A percentile compares a stretch with the other conserved stretches of the same genome.
Evolutionary conservation across 108 stramenopile species (phyloP).

Genomic region (Skeletonema tropicum): DNA sequence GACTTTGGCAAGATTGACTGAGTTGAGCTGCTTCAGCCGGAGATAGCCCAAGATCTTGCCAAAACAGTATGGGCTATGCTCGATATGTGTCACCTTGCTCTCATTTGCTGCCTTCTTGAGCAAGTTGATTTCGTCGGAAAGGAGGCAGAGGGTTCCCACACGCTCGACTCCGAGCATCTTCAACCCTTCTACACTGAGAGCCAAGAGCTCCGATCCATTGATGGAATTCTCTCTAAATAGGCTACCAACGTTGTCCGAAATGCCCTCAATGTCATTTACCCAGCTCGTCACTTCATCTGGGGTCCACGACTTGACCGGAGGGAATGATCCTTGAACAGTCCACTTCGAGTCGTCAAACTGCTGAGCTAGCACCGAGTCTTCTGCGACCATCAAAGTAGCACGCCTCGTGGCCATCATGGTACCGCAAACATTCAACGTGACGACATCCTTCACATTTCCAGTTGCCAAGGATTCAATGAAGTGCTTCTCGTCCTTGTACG

Average conservation of each 20-base stretch:
- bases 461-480: not conserved
- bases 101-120: not conserved
- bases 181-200: not conserved
- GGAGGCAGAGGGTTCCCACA: not conserved
- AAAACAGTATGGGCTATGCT: not conserved
- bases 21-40: not conserved
- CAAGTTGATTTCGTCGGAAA: not conserved
- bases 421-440: constrained; percentile 1
- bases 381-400: not conserved
- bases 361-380: constrained; percentile 7
- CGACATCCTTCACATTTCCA: constrained; percentile 3
- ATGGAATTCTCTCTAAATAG: not conserved
- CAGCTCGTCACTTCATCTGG: not conserved
- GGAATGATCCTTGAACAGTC: not conserved
- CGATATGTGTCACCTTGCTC: not conserved
- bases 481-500: not conserved
- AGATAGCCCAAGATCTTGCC: constrained; percentile 5
- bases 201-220: constrained; percentile 3
- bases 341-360: not conserved
- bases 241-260: not conserved
- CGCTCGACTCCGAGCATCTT: constrained; percentile 1
- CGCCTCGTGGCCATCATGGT: not conserved
- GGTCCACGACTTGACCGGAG: constrained; percentile 1
- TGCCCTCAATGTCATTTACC: not conserved
- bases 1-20: not conserved